Evolutionary conservation across 176 grass and related monocot genomes (phyloP).

Genomic region (Oryza glumipatula): DNA sequence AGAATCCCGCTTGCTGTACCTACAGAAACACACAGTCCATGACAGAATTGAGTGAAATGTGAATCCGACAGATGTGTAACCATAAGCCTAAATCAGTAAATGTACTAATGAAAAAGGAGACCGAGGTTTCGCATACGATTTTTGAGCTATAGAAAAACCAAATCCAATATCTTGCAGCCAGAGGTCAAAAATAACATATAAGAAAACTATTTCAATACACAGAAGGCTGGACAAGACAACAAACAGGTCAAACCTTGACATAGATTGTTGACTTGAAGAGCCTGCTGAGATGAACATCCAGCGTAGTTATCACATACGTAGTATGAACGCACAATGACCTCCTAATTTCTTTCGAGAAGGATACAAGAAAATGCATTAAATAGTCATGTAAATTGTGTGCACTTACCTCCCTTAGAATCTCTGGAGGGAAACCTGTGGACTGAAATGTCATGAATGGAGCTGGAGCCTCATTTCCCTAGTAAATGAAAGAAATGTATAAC

Average conservation of each 20-base stretch:
- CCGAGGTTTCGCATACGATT: conserved; percentile 10
- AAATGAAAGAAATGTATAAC: conserved; percentile 23
- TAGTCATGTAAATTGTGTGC: neutral
- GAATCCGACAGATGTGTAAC: neutral
- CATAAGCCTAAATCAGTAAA: neutral
- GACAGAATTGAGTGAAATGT: conserved; percentile 29
- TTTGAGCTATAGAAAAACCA: conserved; percentile 8
- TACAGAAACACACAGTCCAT: conserved; percentile 29
- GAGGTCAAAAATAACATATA: conserved; percentile 7
- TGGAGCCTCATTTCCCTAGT: conserved; percentile 69
- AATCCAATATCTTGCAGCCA: conserved; percentile 17
- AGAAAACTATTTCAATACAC: conserved; percentile 21
- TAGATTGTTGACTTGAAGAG: conserved; percentile 52
- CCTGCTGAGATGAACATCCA: conserved; percentile 30
- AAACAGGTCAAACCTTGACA: conserved; percentile 34
- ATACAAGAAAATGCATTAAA: neutral
- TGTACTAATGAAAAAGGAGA: neutral
- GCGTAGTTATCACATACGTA: conserved; percentile 6
- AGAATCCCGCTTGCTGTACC: conserved; percentile 75
- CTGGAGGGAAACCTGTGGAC: conserved; percentile 65
- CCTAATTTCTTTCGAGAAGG: conserved; percentile 12
- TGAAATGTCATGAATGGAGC: conserved; percentile 73
- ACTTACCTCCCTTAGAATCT: conserved; percentile 80
- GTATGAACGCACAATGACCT: conserved; percentile 28
- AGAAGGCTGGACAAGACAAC: conserved; percentile 47